Evolutionary conservation across 2,329 filamentous ascomycete genomes (phyloP).

Genomic region (Curvularia eragrostidis): DNA sequence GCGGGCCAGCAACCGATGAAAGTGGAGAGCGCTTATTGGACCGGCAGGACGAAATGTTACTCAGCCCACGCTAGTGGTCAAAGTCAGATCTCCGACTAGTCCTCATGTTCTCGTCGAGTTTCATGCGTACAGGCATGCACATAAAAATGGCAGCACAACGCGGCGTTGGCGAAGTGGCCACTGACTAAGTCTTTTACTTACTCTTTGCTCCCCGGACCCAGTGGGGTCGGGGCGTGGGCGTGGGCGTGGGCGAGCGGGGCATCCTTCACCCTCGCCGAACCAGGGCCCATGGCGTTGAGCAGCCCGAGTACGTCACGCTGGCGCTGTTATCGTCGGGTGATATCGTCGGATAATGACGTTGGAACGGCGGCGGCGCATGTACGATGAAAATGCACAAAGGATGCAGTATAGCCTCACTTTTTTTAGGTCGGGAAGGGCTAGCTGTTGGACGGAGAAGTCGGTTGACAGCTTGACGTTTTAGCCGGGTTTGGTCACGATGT

Average conservation of each 20-base stretch:
- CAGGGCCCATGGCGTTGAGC: constrained; percentile 8
- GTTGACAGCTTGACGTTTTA: neutral
- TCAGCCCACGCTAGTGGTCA: constrained; percentile 20
- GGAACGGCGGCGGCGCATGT: constrained; percentile 3
- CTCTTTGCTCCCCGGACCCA: constrained; percentile 4
- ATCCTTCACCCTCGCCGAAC: neutral
- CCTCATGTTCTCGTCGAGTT: constrained; percentile 10
- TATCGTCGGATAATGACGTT: constrained; percentile 2
- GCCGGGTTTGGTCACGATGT: constrained; percentile 9
- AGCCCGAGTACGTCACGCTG: constrained; percentile 15
- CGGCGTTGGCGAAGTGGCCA: constrained; percentile 13
- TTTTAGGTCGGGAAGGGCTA: neutral
- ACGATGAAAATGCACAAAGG: constrained; percentile 12
- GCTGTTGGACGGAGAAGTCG: neutral
- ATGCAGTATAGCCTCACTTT: constrained; percentile 25
- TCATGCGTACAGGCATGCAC: constrained; percentile 11
- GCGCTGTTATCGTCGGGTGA: neutral
- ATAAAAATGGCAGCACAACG: constrained; percentile 7
- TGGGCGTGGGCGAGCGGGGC: too few relatives aligned
- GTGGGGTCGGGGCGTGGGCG: neutral
- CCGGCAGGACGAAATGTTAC: constrained; percentile 11
- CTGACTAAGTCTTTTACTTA: constrained; percentile 9
- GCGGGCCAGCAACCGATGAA: constrained; percentile 10
- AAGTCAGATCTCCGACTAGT: constrained; percentile 19
- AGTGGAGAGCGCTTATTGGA: constrained; percentile 6